Base-by-base conservation (phyloP, 1,139 yeast species). In the Hansenula sp. region DNA sequence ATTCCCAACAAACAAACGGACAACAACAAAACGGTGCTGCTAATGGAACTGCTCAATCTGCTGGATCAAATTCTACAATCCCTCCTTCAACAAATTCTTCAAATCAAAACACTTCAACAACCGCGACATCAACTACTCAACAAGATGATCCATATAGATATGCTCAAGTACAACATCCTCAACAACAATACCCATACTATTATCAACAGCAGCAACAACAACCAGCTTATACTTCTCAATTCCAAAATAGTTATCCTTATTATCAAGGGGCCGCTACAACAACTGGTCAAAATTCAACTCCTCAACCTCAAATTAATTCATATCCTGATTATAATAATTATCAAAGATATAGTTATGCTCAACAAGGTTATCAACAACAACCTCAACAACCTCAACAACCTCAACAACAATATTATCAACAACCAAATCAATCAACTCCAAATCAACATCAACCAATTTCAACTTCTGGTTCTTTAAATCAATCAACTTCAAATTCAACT, bases 331-430 rank as follows among this genome's bases (percentile, higher is more conserved):
- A 46, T 32, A 36, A 45, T 25, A 49, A 46, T 39, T 55, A 55
- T 39, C 47, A 55, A 10, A 48, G 60, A 43, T 46, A 47, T 36
- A 46, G 50, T 28, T 56, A 56, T 37, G 53, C 44, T 12, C 60
- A 55, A 41, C 50, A 47, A 38, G 55, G 50, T 14, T 55, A 52
- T 37, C 55, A 55, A 35, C 50, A 47, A 38, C 56, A 51, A n/a
- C 56, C 53, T 37, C 55, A 55, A 35, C 57, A 50, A 34, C 40
- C 37, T 26, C 49, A 51, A 34, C 47, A n/a, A 35, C 41, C 8
- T 17, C 43, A 28, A 40, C 44, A 30, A 46, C 43, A 19, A 24
- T 43, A 16, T n/a, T 10, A 29, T 17, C 45, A 24, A 32, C 40
- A 14, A 30, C 44, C 18, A 38, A 32, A 27, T 13, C 40, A 12